A percentile compares a stretch with the other conserved stretches of the same genome.
Evolutionary conservation across 495 filamentous ascomycete species (phyloP).

Genomic region (Penicillium manginii): DNA sequence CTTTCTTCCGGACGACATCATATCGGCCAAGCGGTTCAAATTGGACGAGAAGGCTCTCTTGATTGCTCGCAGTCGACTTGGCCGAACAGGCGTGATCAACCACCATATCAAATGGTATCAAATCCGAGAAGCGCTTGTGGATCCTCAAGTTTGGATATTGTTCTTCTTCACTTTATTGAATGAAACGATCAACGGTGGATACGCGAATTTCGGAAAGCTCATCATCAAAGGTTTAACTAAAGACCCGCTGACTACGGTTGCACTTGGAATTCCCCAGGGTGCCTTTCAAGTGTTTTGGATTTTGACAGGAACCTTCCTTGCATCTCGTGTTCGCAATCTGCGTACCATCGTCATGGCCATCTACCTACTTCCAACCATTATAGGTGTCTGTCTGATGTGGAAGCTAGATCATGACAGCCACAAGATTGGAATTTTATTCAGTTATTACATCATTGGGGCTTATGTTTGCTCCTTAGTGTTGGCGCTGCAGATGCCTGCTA

Average conservation of each 20-base stretch:
- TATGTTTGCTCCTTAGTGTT: slow-evolving; percentile 46
- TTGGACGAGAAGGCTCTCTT: slow-evolving; percentile 45
- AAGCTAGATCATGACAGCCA: slow-evolving; percentile 33
- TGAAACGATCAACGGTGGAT: slow-evolving; percentile 43
- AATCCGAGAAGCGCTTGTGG: slow-evolving; percentile 44
- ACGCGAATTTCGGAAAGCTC: slow-evolving; percentile 43
- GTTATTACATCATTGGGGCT: slow-evolving; percentile 44
- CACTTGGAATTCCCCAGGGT: slow-evolving; percentile 43
- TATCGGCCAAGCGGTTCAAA: slow-evolving; percentile 42
- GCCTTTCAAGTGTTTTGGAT: slow-evolving; percentile 44
- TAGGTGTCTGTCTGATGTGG: slow-evolving; percentile 42
- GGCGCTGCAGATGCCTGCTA: slow-evolving; percentile 45
- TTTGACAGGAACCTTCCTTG: slow-evolving; percentile 37
- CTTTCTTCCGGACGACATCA: slow-evolving; percentile 43
- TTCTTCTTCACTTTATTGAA: slow-evolving; percentile 42
- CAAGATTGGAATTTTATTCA: slow-evolving; percentile 41
- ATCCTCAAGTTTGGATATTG: slow-evolving; percentile 46
- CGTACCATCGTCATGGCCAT: slow-evolving; percentile 42
- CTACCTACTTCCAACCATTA: slow-evolving; percentile 40
- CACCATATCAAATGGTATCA: slow-evolving; percentile 50
- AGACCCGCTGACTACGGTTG: slow-evolving; percentile 34
- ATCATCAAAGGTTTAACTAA: slow-evolving; percentile 42
- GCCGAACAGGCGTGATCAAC: slow-evolving; percentile 46
- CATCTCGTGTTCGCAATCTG: slow-evolving; percentile 33
- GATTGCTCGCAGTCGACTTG: slow-evolving; percentile 40